Conservation (phyloP, 495 filamentous ascomycete genomes). For the Staphylotrichum tortipilum region DNA sequence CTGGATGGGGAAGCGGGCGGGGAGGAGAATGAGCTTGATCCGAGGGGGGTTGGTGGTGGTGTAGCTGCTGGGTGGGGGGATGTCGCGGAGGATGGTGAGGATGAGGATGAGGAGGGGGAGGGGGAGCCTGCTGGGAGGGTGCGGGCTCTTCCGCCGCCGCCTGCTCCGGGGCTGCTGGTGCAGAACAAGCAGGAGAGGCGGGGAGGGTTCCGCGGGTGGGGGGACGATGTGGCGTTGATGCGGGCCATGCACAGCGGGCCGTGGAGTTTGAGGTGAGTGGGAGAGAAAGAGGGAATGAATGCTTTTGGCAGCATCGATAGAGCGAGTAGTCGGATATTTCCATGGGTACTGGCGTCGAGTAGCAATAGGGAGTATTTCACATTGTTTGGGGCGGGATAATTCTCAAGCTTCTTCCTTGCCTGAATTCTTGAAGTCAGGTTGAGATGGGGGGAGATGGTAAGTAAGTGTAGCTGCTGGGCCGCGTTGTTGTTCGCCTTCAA, state of each 20-base stretch:
- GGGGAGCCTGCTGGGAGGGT: not conserved
- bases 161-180: not conserved
- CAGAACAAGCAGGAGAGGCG: not conserved
- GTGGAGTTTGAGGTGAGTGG: slow-evolving; percentile 4
- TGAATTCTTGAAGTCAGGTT: too few species aligned
- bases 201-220: not conserved
- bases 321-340: slow-evolving; percentile 1
- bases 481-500: too few species aligned
- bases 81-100: not conserved
- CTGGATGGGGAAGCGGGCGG: not conserved
- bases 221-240: slow-evolving; percentile 3
- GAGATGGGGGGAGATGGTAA: too few species aligned
- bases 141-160: not conserved
- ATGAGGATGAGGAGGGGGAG: not conserved
- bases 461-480: too few species aligned
- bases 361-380: slow-evolving; percentile 6
- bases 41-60: not conserved
- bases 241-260: slow-evolving; percentile 8
- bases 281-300: not conserved
- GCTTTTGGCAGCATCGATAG: slow-evolving; percentile 1
- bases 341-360: not conserved
- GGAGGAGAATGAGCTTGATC: not conserved
- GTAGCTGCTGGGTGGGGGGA: not conserved
- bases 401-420: too few species aligned
- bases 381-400: too few species aligned